phyloP scores from a whole-genome alignment of 495 filamentous ascomycete species.

The Podospora didyma region DNA sequence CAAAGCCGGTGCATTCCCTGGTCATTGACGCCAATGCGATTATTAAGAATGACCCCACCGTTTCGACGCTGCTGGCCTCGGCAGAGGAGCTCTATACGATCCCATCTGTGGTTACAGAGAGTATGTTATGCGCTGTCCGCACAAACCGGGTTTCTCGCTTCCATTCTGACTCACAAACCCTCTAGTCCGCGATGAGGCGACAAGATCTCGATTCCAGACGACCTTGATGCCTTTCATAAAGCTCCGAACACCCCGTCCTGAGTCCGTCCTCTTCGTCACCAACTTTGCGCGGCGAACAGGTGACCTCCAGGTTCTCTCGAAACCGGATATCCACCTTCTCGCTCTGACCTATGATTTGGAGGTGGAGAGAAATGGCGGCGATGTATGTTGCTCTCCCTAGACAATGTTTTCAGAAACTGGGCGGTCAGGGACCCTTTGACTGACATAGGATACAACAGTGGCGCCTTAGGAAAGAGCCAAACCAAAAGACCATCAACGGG shows the following conservation, averaged over 20 bases:
- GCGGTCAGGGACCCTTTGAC: background rate
- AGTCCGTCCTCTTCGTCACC: slow-evolving; percentile 72
- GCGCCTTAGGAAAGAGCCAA: slow-evolving; percentile 70
- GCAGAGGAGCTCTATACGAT: slow-evolving; percentile 79
- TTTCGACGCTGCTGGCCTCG: slow-evolving; percentile 71
- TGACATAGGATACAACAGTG: slow-evolving; percentile 42
- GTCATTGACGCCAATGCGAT: slow-evolving; percentile 90
- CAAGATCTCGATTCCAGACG: slow-evolving; percentile 74
- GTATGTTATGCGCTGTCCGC: slow-evolving; percentile 38
- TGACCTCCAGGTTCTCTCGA: slow-evolving; percentile 80
- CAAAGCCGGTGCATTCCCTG: slow-evolving; percentile 74
- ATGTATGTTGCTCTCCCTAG: slow-evolving; percentile 11
- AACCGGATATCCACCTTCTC: slow-evolving; percentile 81
- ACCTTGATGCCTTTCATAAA: slow-evolving; percentile 80
- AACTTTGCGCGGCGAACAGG: slow-evolving; percentile 88
- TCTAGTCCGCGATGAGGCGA: slow-evolving; percentile 62
- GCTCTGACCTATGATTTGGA: slow-evolving; percentile 91
- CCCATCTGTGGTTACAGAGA: slow-evolving; percentile 82
- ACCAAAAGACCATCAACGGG: slow-evolving; percentile 73
- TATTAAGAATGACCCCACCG: slow-evolving; percentile 78
- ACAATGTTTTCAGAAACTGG: background rate
- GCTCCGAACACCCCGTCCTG: slow-evolving; percentile 64
- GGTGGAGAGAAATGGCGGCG: slow-evolving; percentile 74
- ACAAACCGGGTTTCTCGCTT: background rate
- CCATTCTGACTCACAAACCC: background rate